Conservation (phyloP, 306 rosid species). For the Begonia peltatifolia region DNA sequence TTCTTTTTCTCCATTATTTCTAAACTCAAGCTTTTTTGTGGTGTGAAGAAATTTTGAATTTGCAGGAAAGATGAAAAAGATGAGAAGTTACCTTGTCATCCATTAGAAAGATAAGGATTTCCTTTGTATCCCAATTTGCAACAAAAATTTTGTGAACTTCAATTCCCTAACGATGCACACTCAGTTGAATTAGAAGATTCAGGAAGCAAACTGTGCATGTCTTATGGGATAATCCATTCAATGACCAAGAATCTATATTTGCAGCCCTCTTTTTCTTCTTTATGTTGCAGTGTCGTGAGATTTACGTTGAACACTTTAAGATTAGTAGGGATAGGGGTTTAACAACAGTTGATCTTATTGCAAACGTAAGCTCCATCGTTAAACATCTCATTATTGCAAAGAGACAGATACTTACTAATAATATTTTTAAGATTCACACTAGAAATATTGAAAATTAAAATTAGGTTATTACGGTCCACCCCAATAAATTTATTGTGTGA, state of each 20-base stretch:
- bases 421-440: neutral
- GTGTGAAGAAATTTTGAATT: too few species aligned
- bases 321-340: neutral
- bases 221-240: constrained; percentile 2
- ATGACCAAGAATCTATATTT: constrained; percentile 15
- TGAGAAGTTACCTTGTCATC: constrained; percentile 1
- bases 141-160: too few species aligned
- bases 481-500: neutral
- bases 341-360: constrained; percentile 4
- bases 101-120: constrained; percentile 4
- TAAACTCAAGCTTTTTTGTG: too few species aligned
- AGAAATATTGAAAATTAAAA: neutral
- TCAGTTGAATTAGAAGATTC: too few species aligned
- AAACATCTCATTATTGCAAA: neutral
- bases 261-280: neutral
- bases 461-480: neutral
- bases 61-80: too few species aligned
- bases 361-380: neutral
- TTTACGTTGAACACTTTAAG: neutral
- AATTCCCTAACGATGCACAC: too few species aligned
- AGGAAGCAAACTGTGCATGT: too few species aligned
- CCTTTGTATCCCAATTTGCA: constrained; percentile 4
- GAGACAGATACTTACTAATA: neutral
- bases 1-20: too few species aligned
- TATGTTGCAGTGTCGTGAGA: too few species aligned